Base-by-base conservation (phyloP, 306 rosid species). In the Vicia sativa region DNA sequence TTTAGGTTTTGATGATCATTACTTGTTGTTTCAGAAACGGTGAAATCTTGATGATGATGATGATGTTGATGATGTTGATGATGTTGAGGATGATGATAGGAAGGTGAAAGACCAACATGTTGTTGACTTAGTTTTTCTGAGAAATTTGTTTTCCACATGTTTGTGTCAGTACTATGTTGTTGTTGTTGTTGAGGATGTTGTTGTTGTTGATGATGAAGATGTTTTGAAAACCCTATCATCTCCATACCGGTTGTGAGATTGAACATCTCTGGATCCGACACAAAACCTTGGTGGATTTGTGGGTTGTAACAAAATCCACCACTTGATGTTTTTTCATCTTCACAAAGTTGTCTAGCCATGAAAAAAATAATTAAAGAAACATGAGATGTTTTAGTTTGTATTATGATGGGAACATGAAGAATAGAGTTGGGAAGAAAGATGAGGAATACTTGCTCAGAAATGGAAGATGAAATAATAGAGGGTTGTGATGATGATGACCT, bases 161-260 rank as follows among this genome's bases (percentile, higher is more conserved):
- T 48, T 52, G 57, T 52, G 58, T 52, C 31, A 21, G 14, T 10
- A 52, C 15, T 52, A 19, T 13, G 19, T 13, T 55, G 61, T 39
- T 68, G 80, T 77, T 77, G 44, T 73, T 13, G 60, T 31, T 68
- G 80, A 69, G n/a, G n/a, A n/a, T n/a, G n/a, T n/a, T n/a, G n/a
- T n/a, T 77, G 43, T 73, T 13, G 61, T 31, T 68, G 80, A 70
- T 77, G 44, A 73, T 13, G 48, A 54, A 9, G 61, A 25, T 55
- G 37, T 55, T 55, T 86, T 8, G 91, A 73, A 62, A 87, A 90
- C 44, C 90, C 95, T 77, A 86, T 81, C 89, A 82, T 86, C 57
- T 86, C 95, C 86, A 90, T 87, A 46, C 88, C 86, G 3, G 92
- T 79, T 46, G 84, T 78, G 75, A 91, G 79, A 80, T 83, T 89